A percentile compares a stretch with the other conserved stretches of the same genome.
phyloP scores from a whole-genome alignment of 768 basidiomycete genomes.

The Saitozyma podzolica region DNA sequence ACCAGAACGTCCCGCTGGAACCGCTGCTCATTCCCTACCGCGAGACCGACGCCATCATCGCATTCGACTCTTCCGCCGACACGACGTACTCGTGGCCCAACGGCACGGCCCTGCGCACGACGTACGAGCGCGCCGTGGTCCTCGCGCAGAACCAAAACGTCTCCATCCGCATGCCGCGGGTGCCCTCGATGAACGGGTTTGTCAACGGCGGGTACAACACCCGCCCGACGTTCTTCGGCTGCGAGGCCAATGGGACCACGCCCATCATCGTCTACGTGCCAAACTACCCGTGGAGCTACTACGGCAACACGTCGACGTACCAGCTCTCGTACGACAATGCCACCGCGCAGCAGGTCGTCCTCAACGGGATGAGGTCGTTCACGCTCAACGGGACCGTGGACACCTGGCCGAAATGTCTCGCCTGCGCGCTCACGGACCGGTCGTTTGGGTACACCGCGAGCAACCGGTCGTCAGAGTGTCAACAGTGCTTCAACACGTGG shows the following conservation, averaged over 20 bases:
- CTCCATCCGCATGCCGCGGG: slow-evolving; percentile 45
- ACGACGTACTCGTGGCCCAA: slow-evolving; percentile 64
- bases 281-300: slow-evolving; percentile 60
- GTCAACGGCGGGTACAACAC: slow-evolving; percentile 48
- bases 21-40: slow-evolving; percentile 71
- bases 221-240: slow-evolving; percentile 46
- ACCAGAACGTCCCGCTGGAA: slow-evolving; percentile 64
- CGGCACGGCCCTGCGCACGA: slow-evolving; percentile 60
- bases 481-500: slow-evolving; percentile 48
- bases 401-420: slow-evolving; percentile 66
- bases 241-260: slow-evolving; percentile 56
- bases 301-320: slow-evolving; percentile 54
- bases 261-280: slow-evolving; percentile 75
- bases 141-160: slow-evolving; percentile 26
- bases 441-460: slow-evolving; percentile 41
- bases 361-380: slow-evolving; percentile 60
- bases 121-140: slow-evolving; percentile 28
- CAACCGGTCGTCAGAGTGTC: slow-evolving; percentile 42
- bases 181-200: slow-evolving; percentile 47
- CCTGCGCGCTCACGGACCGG: slow-evolving; percentile 67
- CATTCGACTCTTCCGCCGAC: slow-evolving; percentile 63
- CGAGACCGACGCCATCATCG: slow-evolving; percentile 71
- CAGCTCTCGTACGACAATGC: slow-evolving; percentile 63
- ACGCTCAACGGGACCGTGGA: slow-evolving; percentile 62
- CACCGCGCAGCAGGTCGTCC: slow-evolving; percentile 63